Percentiles rank a stretch among this genome's conserved stretches.
These are phyloP conservation scores for Dalbergia cochinchinensis DNA, from an alignment of 306 rosid genomes.

Conservation along the genomic window DNA sequence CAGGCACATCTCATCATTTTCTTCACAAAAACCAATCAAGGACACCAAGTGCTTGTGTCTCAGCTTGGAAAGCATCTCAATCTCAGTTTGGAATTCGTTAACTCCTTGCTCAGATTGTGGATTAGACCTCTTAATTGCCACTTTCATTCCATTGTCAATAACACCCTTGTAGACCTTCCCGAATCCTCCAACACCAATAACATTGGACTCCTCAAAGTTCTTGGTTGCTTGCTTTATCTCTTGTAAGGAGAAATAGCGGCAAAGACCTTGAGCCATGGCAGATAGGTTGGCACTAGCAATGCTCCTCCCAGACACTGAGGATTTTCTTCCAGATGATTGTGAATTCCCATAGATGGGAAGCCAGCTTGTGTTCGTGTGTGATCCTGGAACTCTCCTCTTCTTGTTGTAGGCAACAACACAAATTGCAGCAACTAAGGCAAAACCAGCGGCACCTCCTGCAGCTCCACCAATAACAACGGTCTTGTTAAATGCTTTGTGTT, in stretches of 20 bases:
- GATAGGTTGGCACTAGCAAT: slow-evolving; percentile 33
- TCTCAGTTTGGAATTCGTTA: slow-evolving; percentile 64
- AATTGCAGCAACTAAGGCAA: slow-evolving; percentile 56
- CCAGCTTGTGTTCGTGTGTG: slow-evolving; percentile 55
- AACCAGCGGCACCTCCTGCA: slow-evolving; percentile 66
- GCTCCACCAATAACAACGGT: slow-evolving; percentile 56
- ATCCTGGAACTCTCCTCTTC: slow-evolving; percentile 50
- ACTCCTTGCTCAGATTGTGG: slow-evolving; percentile 73
- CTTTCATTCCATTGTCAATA: slow-evolving; percentile 55
- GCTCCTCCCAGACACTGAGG: slow-evolving; percentile 56
- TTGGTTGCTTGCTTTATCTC: slow-evolving; percentile 61
- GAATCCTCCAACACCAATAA: slow-evolving; percentile 73
- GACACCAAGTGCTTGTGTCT: slow-evolving; percentile 73
- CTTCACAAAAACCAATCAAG: slow-evolving; percentile 68
- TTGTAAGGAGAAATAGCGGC: slow-evolving; percentile 59
- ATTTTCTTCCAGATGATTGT: slow-evolving; percentile 36
- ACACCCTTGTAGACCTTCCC: slow-evolving; percentile 69
- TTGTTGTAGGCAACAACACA: slow-evolving; percentile 46
- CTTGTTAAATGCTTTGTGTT: neutral
- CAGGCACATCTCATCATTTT: slow-evolving; percentile 61
- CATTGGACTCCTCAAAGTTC: slow-evolving; percentile 59
- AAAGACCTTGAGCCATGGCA: slow-evolving; percentile 60
- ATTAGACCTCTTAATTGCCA: slow-evolving; percentile 64
- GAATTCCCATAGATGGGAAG: slow-evolving; percentile 55
- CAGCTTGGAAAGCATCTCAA: slow-evolving; percentile 71